These are phyloP conservation scores for Peltaster fructicola DNA, from an alignment of 2,329 filamentous ascomycete species.

Conservation along the genomic window DNA sequence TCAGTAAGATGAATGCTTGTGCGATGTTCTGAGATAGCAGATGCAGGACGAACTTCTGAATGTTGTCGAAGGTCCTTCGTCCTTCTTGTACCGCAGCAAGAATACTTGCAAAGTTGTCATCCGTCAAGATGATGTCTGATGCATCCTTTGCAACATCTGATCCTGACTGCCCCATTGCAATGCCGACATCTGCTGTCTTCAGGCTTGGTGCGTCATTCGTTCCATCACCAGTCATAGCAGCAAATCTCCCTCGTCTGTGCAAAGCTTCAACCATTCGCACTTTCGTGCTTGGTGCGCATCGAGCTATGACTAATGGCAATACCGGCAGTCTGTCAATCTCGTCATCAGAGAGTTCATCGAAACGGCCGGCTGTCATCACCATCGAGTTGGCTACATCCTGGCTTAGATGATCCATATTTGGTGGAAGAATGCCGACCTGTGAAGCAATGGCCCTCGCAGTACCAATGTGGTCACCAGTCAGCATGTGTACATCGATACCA, in stretches of 20 bases:
- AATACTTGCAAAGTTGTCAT: slow-evolving; percentile 80
- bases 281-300: slow-evolving; percentile 73
- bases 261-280: slow-evolving; percentile 82
- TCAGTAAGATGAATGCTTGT: slow-evolving; percentile 63
- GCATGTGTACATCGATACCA: slow-evolving; percentile 67
- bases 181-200: slow-evolving; percentile 67
- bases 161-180: slow-evolving; percentile 72
- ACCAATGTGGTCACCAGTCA: slow-evolving; percentile 65
- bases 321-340: slow-evolving; percentile 60
- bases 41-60: slow-evolving; percentile 76
- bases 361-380: slow-evolving; percentile 48
- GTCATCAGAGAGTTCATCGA: slow-evolving; percentile 49
- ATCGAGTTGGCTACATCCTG: slow-evolving; percentile 43
- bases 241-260: slow-evolving; percentile 56
- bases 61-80: slow-evolving; percentile 72
- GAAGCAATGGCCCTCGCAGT: slow-evolving; percentile 63
- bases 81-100: slow-evolving; percentile 70
- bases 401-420: slow-evolving; percentile 41
- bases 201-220: slow-evolving; percentile 76
- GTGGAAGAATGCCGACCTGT: slow-evolving; percentile 55
- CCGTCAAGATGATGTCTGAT: slow-evolving; percentile 66
- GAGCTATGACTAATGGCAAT: slow-evolving; percentile 64
- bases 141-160: slow-evolving; percentile 76
- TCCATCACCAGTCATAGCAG: slow-evolving; percentile 77
- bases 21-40: slow-evolving; percentile 93